These are phyloP conservation scores for Fusarium sp. DNA, from an alignment of 2,329 filamentous ascomycete genomes.

Conservation along the genomic window DNA sequence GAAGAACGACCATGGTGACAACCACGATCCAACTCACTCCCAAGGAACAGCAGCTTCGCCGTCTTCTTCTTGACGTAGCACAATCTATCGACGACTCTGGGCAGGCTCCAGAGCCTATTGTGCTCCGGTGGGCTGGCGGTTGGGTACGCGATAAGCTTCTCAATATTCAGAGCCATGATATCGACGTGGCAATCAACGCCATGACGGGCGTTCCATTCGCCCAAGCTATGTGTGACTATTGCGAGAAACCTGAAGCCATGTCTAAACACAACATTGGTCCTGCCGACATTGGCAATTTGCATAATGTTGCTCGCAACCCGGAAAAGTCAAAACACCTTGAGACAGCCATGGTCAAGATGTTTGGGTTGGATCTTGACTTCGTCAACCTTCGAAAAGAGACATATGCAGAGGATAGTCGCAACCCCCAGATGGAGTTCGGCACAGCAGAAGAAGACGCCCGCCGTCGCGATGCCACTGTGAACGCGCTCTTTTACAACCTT, in stretches of 20 bases:
- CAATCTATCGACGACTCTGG: slow-evolving; percentile 65
- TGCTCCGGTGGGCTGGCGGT: slow-evolving; percentile 83
- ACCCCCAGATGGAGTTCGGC: slow-evolving; percentile 93
- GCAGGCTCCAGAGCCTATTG: slow-evolving; percentile 64
- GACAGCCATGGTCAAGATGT: slow-evolving; percentile 86
- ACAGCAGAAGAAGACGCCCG: slow-evolving; percentile 90
- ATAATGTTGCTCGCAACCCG: slow-evolving; percentile 91
- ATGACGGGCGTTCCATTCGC: slow-evolving; percentile 86
- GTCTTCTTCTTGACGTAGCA: slow-evolving; percentile 86
- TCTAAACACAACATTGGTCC: slow-evolving; percentile 68
- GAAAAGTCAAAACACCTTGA: slow-evolving; percentile 97
- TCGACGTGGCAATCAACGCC: slow-evolving; percentile 85
- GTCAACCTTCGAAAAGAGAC: slow-evolving; percentile 95
- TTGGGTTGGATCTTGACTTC: slow-evolving; percentile 90
- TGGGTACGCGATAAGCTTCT: slow-evolving; percentile 91
- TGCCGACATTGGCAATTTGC: slow-evolving; percentile 77
- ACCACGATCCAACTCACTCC: slow-evolving; percentile 68
- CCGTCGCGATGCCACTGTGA: slow-evolving; percentile 91
- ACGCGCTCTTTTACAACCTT: slow-evolving; percentile 96
- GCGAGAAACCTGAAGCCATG: slow-evolving; percentile 68
- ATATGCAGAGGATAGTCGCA: slow-evolving; percentile 88
- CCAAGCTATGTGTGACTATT: slow-evolving; percentile 74
- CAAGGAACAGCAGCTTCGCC: slow-evolving; percentile 77
- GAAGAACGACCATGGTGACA: slow-evolving; percentile 33
- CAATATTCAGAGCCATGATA: slow-evolving; percentile 78